phyloP scores from a whole-genome alignment of 345 rosid species.

The Dipteronia dyeriana region DNA sequence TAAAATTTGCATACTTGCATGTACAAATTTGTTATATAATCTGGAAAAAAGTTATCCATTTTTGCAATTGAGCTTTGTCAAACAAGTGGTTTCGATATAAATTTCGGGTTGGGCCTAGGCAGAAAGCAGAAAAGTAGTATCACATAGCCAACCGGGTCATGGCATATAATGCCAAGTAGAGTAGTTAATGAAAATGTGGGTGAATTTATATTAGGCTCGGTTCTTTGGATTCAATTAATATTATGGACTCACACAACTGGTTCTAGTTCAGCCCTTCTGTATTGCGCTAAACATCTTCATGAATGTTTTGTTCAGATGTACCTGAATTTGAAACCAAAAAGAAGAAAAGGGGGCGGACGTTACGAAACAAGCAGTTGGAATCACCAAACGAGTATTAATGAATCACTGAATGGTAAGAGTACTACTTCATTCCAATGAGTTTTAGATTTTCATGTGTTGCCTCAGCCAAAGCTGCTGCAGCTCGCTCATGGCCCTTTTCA shows the following conservation, averaged over 20 bases:
- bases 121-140: not conserved
- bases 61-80: not conserved
- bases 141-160: not conserved
- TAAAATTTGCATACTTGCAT: not conserved
- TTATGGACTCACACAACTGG: not conserved
- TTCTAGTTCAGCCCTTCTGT: not conserved
- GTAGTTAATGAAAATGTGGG: not conserved
- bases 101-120: not conserved
- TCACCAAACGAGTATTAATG: conserved; percentile 32
- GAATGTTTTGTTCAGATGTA: conserved; percentile 36
- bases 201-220: not conserved
- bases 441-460: not conserved
- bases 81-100: not conserved
- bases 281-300: not conserved
- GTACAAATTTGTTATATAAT: not conserved
- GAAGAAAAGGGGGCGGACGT: conserved; percentile 50
- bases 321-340: conserved; percentile 41
- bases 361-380: conserved; percentile 38
- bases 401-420: conserved; percentile 1
- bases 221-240: not conserved
- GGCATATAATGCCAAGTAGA: not conserved
- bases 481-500: not conserved
- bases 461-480: conserved; percentile 15
- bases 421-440: not conserved
- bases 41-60: not conserved